Percentiles rank a stretch among this genome's conserved stretches.
These are phyloP conservation scores for Termitomyces titanicus DNA, from an alignment of 768 basidiomycete species.

Conservation along the genomic window DNA sequence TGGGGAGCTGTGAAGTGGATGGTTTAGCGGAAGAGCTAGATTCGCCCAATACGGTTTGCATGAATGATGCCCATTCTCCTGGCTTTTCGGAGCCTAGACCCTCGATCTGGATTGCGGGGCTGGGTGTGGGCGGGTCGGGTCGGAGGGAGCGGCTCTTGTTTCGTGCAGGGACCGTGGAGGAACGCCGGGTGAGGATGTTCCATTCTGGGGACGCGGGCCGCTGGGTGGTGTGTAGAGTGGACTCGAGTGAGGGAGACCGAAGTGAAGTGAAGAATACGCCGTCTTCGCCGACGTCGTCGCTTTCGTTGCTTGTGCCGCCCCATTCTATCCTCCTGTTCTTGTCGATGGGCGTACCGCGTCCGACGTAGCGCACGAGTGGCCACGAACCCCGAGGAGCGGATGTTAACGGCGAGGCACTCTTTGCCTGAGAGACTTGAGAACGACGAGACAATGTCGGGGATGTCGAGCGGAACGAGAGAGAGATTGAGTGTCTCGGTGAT, in stretches of 20 bases:
- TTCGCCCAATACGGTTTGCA: conserved; percentile 32
- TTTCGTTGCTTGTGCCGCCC: conserved; percentile 34
- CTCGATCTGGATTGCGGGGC: conserved; percentile 26
- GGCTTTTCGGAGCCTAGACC: conserved; percentile 28
- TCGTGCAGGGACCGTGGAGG: conserved; percentile 23
- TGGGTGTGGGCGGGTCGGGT: conserved; percentile 13
- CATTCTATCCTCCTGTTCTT: conserved; percentile 39
- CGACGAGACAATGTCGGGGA: conserved; percentile 22
- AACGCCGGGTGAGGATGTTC: conserved; percentile 32
- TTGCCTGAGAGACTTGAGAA: conserved; percentile 13
- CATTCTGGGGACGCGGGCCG: conserved; percentile 39
- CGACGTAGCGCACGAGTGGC: conserved; percentile 41
- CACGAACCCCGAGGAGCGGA: conserved; percentile 37
- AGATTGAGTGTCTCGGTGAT: conserved; percentile 30
- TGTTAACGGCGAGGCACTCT: conserved; percentile 24
- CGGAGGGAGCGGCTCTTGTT: conserved; percentile 5
- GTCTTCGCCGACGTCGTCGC: conserved; percentile 38
- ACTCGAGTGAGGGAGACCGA: conserved; percentile 39
- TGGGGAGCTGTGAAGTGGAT: conserved; percentile 6
- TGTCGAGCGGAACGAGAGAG: conserved; percentile 33
- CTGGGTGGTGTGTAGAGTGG: conserved; percentile 20
- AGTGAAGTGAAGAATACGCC: conserved; percentile 38
- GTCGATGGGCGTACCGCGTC: conserved; percentile 47
- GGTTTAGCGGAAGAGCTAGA: conserved; percentile 15
- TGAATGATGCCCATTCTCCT: conserved; percentile 40